Base-by-base conservation (phyloP, 352 stramenopile genomes). In the Pythium folliculosum region DNA sequence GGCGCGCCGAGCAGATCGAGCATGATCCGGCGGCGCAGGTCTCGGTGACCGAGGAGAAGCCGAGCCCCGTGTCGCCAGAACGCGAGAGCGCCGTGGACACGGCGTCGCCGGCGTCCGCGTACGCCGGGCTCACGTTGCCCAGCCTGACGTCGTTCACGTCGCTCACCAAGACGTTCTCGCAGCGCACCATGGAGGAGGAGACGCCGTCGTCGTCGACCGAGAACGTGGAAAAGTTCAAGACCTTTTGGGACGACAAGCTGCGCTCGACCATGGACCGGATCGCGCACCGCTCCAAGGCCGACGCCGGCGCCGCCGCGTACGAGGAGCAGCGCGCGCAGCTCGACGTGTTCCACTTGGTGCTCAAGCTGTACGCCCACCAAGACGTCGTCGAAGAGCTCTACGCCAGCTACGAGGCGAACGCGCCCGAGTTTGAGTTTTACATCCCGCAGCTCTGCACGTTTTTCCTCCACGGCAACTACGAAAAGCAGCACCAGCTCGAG, bases 391-490 rank as follows among this genome's bases (percentile, higher is more conserved):
- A 80, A 17, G 67, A 92, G 40, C 75, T 95, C 8, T 95, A 92
- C 70, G 77, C 62, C 32, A 86, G 78, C 65, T 92, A 87, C 71
- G 78, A 89, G 22, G 47, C 68, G 13, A 82, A 90, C 57, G 81
- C 82, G 5, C 45, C 63, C 17, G 84, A 90, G 71, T 88, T 97
- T 49, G 88, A 94, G 71, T 97, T 96, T 56, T 97, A 97, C 70
- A 92, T 97, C 59, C 90, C 88, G 12, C 90, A 97, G 58, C 76
- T 97, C 0, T 94, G 86, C 63, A 97, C 89, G 16, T 95, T 95
- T 45, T 47, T 96, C 30, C 62, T 92, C 0, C 88, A 96, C 50
- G 85, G 88, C 10, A 89, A 92, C 58, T 96, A 96, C 72, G 79
- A 71, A 25, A 92, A 93, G 60, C 82, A 91, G 64, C 86, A 93